phyloP scores from a whole-genome alignment of 2,329 filamentous ascomycete genomes.

The Cadophora luteo-olivacea region DNA sequence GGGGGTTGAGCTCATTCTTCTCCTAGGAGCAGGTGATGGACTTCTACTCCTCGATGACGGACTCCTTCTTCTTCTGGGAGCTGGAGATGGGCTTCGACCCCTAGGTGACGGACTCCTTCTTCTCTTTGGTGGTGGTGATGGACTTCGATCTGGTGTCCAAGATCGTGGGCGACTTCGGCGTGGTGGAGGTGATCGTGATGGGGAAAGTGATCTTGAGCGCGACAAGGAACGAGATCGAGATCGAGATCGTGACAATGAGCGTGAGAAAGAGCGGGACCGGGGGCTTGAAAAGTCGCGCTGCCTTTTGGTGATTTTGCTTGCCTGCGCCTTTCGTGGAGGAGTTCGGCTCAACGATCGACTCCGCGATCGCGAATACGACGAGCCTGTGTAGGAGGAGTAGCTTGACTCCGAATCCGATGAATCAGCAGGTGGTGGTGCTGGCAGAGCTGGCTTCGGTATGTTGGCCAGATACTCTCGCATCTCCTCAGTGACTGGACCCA shows the following conservation, averaged over 20 bases:
- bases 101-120: conserved; percentile 26
- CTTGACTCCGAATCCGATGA: conserved; percentile 75
- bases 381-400: conserved; percentile 76
- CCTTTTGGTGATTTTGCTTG: conserved; percentile 10
- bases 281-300: conserved; percentile 24
- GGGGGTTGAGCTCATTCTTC: conserved; percentile 14
- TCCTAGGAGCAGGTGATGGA: conserved; percentile 15
- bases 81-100: conserved; percentile 34
- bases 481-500: conserved; percentile 92
- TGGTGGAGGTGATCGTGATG: conserved; percentile 34
- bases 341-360: conserved; percentile 38
- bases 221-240: conserved; percentile 25
- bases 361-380: conserved; percentile 59
- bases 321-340: conserved; percentile 18
- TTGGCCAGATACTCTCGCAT: conserved; percentile 93
- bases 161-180: conserved; percentile 24
- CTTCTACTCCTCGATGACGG: conserved; percentile 33
- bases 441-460: conserved; percentile 82
- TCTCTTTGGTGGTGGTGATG: conserved; percentile 9
- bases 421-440: conserved; percentile 64
- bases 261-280: conserved; percentile 22
- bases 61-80: conserved; percentile 26
- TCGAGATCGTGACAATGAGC: conserved; percentile 28
- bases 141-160: conserved; percentile 20
- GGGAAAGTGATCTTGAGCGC: conserved; percentile 20